A percentile compares a stretch with the other conserved stretches of the same genome.
phyloP scores from a whole-genome alignment of 2,329 filamentous ascomycete genomes.

The Aspergillus texensis region DNA sequence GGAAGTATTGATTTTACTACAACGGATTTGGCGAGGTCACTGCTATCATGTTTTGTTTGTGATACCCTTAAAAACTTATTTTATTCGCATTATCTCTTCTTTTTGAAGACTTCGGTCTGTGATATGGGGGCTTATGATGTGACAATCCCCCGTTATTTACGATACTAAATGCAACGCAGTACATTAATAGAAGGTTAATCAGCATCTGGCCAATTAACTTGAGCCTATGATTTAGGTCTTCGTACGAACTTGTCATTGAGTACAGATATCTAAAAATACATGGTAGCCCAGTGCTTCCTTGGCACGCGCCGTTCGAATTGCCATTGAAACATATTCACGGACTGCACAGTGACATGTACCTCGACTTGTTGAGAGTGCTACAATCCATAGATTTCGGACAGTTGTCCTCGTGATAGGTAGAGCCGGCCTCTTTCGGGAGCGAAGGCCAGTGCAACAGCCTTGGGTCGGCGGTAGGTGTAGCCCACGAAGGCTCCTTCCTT shows the following conservation, averaged over 20 bases:
- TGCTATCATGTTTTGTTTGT: constrained; percentile 11
- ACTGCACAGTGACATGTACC: background rate
- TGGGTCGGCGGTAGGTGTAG: constrained; percentile 73
- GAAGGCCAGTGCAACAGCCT: constrained; percentile 37
- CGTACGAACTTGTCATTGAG: constrained; percentile 5
- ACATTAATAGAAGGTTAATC: background rate
- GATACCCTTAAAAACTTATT: constrained; percentile 16
- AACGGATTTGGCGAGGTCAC: background rate
- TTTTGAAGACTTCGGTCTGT: background rate
- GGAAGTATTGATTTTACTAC: background rate
- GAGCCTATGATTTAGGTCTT: background rate
- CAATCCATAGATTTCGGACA: constrained; percentile 29
- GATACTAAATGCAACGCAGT: background rate
- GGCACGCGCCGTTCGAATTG: background rate
- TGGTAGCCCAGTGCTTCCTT: background rate
- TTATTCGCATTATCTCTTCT: background rate
- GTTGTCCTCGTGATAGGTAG: constrained; percentile 24
- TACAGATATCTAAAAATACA: constrained; percentile 20
- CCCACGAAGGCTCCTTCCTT: constrained; percentile 85
- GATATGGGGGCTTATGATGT: background rate
- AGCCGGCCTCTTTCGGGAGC: constrained; percentile 37
- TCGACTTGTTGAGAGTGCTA: background rate
- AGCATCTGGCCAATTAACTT: background rate
- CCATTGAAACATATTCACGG: background rate
- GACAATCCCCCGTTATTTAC: background rate